phyloP scores from a whole-genome alignment of 2,329 filamentous ascomycete species.

The Penicillium thymicola region DNA sequence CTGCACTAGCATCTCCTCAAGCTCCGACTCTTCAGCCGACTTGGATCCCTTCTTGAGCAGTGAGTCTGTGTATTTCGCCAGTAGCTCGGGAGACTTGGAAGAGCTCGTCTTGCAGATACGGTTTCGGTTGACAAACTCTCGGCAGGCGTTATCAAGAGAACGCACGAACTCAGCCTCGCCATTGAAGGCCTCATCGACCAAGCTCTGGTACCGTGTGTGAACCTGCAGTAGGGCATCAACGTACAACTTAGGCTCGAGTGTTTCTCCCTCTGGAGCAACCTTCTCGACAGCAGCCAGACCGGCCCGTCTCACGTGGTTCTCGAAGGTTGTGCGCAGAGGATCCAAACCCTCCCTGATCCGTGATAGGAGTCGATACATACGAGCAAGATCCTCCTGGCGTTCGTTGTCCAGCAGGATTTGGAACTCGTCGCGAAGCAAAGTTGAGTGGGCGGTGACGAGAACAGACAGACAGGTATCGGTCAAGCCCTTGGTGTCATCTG shows the following conservation, averaged over 20 bases:
- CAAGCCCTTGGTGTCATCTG: conserved; percentile 78
- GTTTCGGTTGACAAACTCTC: conserved; percentile 97
- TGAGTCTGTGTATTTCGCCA: conserved; percentile 93
- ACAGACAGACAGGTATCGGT: conserved; percentile 86
- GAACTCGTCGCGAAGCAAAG: conserved; percentile 89
- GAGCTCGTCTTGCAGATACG: conserved; percentile 91
- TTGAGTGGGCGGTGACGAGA: conserved; percentile 83
- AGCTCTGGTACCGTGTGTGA: conserved; percentile 84
- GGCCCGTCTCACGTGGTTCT: conserved; percentile 87
- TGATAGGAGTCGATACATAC: conserved; percentile 91
- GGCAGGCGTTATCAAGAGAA: conserved; percentile 92
- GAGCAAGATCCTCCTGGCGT: conserved; percentile 88
- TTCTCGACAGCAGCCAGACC: conserved; percentile 87
- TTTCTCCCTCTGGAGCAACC: conserved; percentile 81
- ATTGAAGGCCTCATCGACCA: conserved; percentile 89
- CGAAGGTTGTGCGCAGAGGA: conserved; percentile 80
- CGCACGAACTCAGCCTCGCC: conserved; percentile 96
- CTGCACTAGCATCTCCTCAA: conserved; percentile 82
- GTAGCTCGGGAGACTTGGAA: conserved; percentile 87
- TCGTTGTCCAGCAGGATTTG: conserved; percentile 91
- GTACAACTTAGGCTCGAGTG: conserved; percentile 92
- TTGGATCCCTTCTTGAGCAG: conserved; percentile 86
- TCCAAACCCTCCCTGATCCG: conserved; percentile 89
- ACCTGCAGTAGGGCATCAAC: conserved; percentile 93
- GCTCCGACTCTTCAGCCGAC: conserved; percentile 87